phyloP scores from a whole-genome alignment of 192 early-diverging fungal species.

The Backusella mclennaniae region DNA sequence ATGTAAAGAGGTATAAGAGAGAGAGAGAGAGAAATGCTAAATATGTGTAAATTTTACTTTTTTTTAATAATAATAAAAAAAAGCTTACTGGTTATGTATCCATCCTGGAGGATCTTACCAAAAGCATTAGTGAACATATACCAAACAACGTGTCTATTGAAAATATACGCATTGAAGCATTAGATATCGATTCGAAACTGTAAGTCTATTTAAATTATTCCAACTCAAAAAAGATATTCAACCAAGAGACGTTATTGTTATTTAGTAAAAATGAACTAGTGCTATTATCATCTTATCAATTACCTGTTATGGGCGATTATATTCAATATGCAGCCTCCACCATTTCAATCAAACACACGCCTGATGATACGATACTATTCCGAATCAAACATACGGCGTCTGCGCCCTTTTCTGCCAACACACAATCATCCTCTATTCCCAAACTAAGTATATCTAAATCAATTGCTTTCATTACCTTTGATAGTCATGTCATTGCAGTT shows the following conservation, averaged over 20 bases:
- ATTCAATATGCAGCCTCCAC: neutral
- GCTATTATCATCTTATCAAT: neutral
- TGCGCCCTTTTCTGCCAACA: neutral
- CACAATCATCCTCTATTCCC: neutral
- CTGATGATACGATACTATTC: neutral
- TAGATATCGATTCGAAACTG: neutral
- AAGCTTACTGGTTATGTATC: neutral
- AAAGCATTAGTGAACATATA: constrained; percentile 1
- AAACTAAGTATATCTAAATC: neutral
- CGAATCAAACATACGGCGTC: neutral
- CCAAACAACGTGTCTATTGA: neutral
- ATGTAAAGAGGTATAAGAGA: neutral
- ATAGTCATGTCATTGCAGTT: neutral
- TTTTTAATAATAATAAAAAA: neutral
- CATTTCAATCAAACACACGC: neutral
- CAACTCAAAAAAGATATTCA: too few relatives aligned
- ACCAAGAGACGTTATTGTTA: too few relatives aligned
- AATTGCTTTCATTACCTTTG: neutral
- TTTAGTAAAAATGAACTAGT: neutral
- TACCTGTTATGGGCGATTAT: neutral
- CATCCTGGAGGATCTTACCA: neutral
- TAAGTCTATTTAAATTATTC: neutral
- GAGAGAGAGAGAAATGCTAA: neutral
- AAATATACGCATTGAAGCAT: neutral
- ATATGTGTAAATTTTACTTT: neutral